These are phyloP conservation scores for Lasiosphaeris hirsuta DNA, from an alignment of 495 filamentous ascomycete genomes.

Conservation along the genomic window DNA sequence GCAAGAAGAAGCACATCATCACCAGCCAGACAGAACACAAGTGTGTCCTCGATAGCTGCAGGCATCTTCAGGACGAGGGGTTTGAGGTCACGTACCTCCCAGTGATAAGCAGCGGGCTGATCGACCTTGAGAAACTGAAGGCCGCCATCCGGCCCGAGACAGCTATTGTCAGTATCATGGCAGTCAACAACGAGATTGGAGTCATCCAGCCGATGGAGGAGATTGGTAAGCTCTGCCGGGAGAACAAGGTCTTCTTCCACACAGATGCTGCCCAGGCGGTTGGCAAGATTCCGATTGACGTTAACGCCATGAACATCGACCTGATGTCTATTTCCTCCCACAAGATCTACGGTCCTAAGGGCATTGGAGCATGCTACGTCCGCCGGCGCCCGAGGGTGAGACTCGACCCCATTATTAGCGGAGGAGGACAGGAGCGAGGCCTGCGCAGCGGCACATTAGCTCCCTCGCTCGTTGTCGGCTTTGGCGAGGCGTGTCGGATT, in stretches of 20 bases:
- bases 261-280: slow-evolving; percentile 96
- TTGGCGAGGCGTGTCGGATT: slow-evolving; percentile 93
- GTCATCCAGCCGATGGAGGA: slow-evolving; percentile 93
- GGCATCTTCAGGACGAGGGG: slow-evolving; percentile 94
- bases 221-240: slow-evolving; percentile 88
- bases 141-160: slow-evolving; percentile 89
- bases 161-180: slow-evolving; percentile 91
- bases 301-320: slow-evolving; percentile 95
- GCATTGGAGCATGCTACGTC: slow-evolving; percentile 93
- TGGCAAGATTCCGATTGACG: slow-evolving; percentile 93
- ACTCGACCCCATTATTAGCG: slow-evolving; percentile 92
- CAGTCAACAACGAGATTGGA: slow-evolving; percentile 98
- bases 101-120: slow-evolving; percentile 76
- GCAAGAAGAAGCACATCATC: slow-evolving; percentile 98
- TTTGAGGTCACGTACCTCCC: slow-evolving; percentile 95
- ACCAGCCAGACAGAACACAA: slow-evolving; percentile 98
- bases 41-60: slow-evolving; percentile 94
- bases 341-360: slow-evolving; percentile 98
- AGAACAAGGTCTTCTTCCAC: slow-evolving; percentile 96
- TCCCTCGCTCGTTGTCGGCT: slow-evolving; percentile 82
- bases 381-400: slow-evolving; percentile 87
- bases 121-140: slow-evolving; percentile 83
- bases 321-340: slow-evolving; percentile 99
- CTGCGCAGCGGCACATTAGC: slow-evolving; percentile 91
- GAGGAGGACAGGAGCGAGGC: slow-evolving; percentile 93